Base-by-base conservation (phyloP, 208 protist genomes). In the Trypanosoma mega region DNA sequence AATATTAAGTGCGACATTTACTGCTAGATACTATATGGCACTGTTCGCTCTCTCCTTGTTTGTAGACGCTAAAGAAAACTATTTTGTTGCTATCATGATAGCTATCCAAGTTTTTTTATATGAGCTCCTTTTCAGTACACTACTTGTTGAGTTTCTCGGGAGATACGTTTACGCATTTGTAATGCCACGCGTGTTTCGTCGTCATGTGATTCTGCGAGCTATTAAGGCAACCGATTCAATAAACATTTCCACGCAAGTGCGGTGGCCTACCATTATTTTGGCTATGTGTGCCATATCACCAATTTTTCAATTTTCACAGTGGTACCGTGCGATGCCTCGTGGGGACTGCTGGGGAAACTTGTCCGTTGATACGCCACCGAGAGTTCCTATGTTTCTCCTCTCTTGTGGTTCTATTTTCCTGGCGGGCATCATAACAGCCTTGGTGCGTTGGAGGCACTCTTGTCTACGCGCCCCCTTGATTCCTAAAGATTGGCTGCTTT, bases 201-300 rank as follows among this genome's bases (percentile, higher is more conserved):
- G 24, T 55, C 18, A n/a, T 14, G 4, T 41, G 27, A 3, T 24
- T 20, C 5, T 54, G 16, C 6, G 16, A 11, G 16, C 3, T 16
- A 21, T 61, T 12, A 36, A 55, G 18, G 39, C 5, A 14, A 24
- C 62, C 53, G 62, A 61, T 51, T 1, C 53, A 12, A 54, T n/a
- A 46, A 68, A 68, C 33, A 68, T 68, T 27, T 68, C 52, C 20
- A 68, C 62, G 16, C 62, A 68, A 45, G 62, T 68, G 9, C 62
- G 62, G 14, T 68, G 62, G 62, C 14, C 45, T 31, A 24, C 31
- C 21, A n/a, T 68, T 11, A 12, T 23, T 8, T 26, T 55, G 23
- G 39, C 52, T 16, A 20, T 61, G 9, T 53, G 16, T 43, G 51
- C 43, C 14, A 58, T 54, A 55, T 23, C 34, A 8, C 62, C 62